Conservation (phyloP, 2,329 filamentous ascomycete genomes). For the Claviceps arundinis region DNA sequence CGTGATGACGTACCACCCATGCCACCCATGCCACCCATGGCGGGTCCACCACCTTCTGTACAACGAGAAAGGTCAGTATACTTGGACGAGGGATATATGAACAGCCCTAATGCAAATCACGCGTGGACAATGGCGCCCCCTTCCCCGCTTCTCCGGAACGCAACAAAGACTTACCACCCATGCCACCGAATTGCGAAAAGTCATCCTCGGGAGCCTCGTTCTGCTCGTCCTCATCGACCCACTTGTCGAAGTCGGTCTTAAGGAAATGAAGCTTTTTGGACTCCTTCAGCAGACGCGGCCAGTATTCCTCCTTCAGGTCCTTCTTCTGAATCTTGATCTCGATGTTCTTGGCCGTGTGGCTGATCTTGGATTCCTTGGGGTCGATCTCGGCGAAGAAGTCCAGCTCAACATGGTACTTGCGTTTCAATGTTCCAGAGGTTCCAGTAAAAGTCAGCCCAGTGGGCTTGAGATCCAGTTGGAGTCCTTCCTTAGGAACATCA, state of each 20-base stretch:
- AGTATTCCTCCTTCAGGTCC: constrained; percentile 87
- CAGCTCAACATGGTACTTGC: constrained; percentile 72
- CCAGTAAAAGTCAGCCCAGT: constrained; percentile 70
- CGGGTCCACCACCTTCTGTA: constrained; percentile 15
- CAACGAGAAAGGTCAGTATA: not conserved
- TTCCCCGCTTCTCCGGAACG: not conserved
- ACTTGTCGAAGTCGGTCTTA: constrained; percentile 99
- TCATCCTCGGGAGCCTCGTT: constrained; percentile 79
- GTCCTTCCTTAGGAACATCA: constrained; percentile 62
- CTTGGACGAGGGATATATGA: not conserved
- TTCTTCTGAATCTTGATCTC: constrained; percentile 94
- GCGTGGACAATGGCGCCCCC: too few relatives aligned
- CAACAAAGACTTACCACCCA: constrained; percentile 34
- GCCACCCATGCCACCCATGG: constrained; percentile 29
- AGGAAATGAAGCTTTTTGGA: constrained; percentile 83
- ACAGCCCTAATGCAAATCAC: not conserved
- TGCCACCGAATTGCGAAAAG: constrained; percentile 52
- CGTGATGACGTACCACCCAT: constrained; percentile 22
- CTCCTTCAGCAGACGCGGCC: constrained; percentile 89
- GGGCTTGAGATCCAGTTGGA: constrained; percentile 75
- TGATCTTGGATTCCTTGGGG: constrained; percentile 65
- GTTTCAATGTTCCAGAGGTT: constrained; percentile 70
- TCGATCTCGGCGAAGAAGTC: constrained; percentile 90
- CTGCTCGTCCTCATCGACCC: constrained; percentile 98
- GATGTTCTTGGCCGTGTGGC: constrained; percentile 79